Evolutionary conservation across 306 rosid genomes (phyloP), one percentile per base, ranked within the genome.

Genomic region (Quercus suber): DNA sequence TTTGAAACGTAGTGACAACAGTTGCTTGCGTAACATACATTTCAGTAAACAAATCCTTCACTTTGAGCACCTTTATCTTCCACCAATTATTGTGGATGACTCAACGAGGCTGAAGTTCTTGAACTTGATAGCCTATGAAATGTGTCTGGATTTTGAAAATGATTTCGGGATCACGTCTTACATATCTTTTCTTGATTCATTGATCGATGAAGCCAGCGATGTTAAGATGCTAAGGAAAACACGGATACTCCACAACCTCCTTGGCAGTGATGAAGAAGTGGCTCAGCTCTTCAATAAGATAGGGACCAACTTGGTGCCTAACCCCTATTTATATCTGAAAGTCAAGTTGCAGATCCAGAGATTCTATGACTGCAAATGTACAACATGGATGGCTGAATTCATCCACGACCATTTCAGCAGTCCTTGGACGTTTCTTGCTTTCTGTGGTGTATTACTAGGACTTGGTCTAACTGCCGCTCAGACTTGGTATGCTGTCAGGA

Each of bases 41-140:
- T 60, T 60, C 4, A 11, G 10, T 0, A 55, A 3, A 19, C 59
- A 1, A 19, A 3, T 21, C 65, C 23, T 45, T 45, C 15, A 0
- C 0, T 23, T 23, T 0, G 83, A 80, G 25, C 7, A 31, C 56
- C 80, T 83, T 3, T 0, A 6, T 0, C 74, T 83, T 53, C 86
- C 83, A 45, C 71, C 23, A 55, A 27, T 76, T 15, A 72, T 52
- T 0, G 68, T 80, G 11, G 81, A 76, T 3, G 84, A 84, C 52
- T 71, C 74, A 10, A 71, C 45, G 2, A 9, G 76, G 57, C 78
- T 73, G 0, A 55, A 30, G 57, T 55, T 84, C 31, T 5, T 59
- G 37, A 84, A 84, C 60, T 45, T 79, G 45, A 65, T 73, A 55
- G 84, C 81, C 51, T 84, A 70, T 2, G 79, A 84, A 65, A 63